Percentiles rank a stretch among this genome's conserved stretches.
Evolutionary conservation across 257 asterid genomes (phyloP).

Genomic region (Ligustrum vulgare): DNA sequence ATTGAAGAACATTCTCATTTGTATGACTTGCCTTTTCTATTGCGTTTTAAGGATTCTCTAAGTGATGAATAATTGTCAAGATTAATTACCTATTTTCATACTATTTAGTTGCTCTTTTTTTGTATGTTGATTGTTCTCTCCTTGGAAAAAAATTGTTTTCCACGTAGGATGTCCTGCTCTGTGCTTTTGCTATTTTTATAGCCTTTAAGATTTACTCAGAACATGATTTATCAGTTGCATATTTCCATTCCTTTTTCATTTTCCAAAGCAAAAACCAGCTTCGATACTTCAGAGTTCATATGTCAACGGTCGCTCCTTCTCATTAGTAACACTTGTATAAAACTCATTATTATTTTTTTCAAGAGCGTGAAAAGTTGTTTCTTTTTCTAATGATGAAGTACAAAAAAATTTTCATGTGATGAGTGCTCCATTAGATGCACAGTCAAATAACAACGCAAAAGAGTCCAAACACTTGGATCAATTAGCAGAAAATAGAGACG

Average conservation of each 20-base stretch:
- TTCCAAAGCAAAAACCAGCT: conserved; percentile 81
- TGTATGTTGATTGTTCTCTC: neutral
- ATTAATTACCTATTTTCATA: neutral
- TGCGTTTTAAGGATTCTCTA: neutral
- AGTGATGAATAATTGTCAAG: neutral
- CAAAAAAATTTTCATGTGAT: too few relatives aligned
- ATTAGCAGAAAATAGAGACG: too few relatives aligned
- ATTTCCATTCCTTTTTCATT: conserved; percentile 75
- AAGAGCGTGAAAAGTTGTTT: too few relatives aligned
- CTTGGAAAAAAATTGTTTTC: conserved; percentile 14
- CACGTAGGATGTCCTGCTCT: conserved; percentile 15
- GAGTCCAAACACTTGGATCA: too few relatives aligned
- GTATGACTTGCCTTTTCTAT: conserved; percentile 1
- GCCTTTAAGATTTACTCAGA: neutral
- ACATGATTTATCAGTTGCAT: conserved; percentile 61
- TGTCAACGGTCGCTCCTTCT: conserved; percentile 33
- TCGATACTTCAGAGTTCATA: conserved; percentile 84
- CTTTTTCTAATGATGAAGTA: too few relatives aligned
- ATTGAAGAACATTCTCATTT: neutral
- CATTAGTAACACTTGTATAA: neutral
- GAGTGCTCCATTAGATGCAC: too few relatives aligned
- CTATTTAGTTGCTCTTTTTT: neutral
- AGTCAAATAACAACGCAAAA: too few relatives aligned
- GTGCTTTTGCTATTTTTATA: neutral
- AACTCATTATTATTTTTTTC: neutral